Conservation (phyloP, 2,329 filamentous ascomycete species). For the Colletotrichum salicis region DNA sequence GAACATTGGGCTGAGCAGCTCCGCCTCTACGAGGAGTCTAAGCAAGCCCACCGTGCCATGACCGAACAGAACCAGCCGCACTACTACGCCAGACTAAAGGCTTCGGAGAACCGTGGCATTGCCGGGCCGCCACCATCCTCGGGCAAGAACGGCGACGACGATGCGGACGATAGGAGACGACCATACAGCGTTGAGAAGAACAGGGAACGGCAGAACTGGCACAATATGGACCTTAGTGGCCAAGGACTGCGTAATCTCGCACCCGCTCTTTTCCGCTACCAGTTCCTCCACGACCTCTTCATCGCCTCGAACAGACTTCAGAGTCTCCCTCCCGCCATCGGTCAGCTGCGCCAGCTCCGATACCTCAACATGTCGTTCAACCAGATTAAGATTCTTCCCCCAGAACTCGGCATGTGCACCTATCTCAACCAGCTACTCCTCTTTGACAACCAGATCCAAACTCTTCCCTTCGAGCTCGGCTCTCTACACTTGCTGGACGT, state of each 20-base stretch:
- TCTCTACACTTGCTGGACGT: slow-evolving; percentile 89
- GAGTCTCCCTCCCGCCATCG: slow-evolving; percentile 82
- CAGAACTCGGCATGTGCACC: slow-evolving; percentile 96
- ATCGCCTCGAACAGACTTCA: slow-evolving; percentile 92
- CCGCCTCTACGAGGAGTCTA: slow-evolving; percentile 81
- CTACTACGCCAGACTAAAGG: slow-evolving; percentile 78
- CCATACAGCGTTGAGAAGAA: slow-evolving; percentile 74
- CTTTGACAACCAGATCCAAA: slow-evolving; percentile 89
- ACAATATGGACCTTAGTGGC: slow-evolving; percentile 94
- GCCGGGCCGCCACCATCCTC: slow-evolving; percentile 62
- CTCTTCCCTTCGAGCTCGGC: slow-evolving; percentile 86
- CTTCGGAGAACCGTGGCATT: slow-evolving; percentile 75
- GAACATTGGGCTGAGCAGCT: slow-evolving; percentile 92
- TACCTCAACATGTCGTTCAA: slow-evolving; percentile 92
- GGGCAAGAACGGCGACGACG: slow-evolving; percentile 62
- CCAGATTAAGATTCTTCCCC: slow-evolving; percentile 81
- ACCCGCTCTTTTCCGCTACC: slow-evolving; percentile 83
- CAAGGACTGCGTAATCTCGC: slow-evolving; percentile 90
- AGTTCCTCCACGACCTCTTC: slow-evolving; percentile 90
- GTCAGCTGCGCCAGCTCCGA: slow-evolving; percentile 81
- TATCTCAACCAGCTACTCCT: slow-evolving; percentile 86
- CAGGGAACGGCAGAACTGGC: slow-evolving; percentile 84
- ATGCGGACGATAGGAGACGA: slow-evolving; percentile 66
- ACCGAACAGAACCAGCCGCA: slow-evolving; percentile 72
- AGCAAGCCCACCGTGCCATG: slow-evolving; percentile 77